These are phyloP conservation scores for Grosmannia serpens DNA, from an alignment of 2,329 filamentous ascomycete species.

Conservation along the genomic window DNA sequence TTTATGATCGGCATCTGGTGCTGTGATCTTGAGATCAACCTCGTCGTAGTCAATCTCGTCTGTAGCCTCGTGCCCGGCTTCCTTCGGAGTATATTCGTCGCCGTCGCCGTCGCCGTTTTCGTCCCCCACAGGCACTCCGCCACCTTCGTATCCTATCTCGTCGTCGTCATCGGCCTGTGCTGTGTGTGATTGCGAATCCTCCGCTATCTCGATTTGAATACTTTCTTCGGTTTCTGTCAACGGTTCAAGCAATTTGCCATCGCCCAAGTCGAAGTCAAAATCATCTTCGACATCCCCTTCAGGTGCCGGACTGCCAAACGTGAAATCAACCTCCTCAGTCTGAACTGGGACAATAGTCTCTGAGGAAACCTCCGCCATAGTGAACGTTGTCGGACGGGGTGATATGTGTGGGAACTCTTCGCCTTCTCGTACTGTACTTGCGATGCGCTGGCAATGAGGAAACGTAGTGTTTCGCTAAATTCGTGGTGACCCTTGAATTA, in stretches of 20 bases:
- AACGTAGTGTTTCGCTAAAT: neutral
- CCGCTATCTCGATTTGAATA: neutral
- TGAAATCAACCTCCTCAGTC: conserved; percentile 14
- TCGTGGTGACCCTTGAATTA: neutral
- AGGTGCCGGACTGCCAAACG: conserved; percentile 9
- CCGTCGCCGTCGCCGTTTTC: conserved; percentile 5
- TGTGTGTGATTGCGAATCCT: neutral
- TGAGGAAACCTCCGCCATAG: conserved; percentile 12
- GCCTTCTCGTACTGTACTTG: neutral
- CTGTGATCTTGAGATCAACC: conserved; percentile 7
- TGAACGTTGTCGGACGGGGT: neutral
- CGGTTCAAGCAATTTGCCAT: conserved; percentile 8
- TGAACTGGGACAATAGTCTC: conserved; percentile 5
- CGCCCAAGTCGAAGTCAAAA: conserved; percentile 20
- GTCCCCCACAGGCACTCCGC: neutral
- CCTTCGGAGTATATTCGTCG: conserved; percentile 7
- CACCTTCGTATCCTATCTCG: conserved; percentile 12
- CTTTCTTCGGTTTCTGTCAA: neutral
- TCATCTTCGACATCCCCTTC: conserved; percentile 16
- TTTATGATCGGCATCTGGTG: neutral
- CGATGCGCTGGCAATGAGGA: neutral
- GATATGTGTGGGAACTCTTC: neutral
- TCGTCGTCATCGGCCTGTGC: conserved; percentile 6
- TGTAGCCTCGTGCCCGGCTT: conserved; percentile 10
- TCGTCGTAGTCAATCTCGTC: conserved; percentile 29